Evolutionary conservation across 768 basidiomycete species (phyloP).

Genomic region (Scleroderma bovista): DNA sequence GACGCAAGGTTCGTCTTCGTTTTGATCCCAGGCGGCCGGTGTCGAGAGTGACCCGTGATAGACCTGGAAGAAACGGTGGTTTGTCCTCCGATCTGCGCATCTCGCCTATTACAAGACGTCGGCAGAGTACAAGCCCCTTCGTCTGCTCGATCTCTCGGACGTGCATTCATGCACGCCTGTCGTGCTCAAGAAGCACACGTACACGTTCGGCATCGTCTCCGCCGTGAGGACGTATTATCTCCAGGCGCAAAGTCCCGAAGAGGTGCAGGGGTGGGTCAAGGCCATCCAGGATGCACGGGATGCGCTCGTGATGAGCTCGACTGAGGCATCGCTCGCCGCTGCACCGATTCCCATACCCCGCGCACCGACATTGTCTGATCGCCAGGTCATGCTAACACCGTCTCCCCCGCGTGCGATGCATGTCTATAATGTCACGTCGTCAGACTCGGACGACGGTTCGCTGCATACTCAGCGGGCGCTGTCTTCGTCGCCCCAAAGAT

Average conservation of each 20-base stretch:
- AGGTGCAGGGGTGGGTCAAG: conserved; percentile 77
- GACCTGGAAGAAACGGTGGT: conserved; percentile 99
- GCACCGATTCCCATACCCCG: conserved; percentile 51
- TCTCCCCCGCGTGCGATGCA: conserved; percentile 44
- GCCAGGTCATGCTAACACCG: conserved; percentile 34
- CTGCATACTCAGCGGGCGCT: conserved; percentile 39
- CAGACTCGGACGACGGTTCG: conserved; percentile 72
- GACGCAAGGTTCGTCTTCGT: conserved; percentile 73
- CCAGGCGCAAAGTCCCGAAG: conserved; percentile 66
- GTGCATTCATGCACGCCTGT: conserved; percentile 89
- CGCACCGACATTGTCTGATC: conserved; percentile 24
- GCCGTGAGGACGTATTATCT: conserved; percentile 88
- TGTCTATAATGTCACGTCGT: conserved; percentile 56
- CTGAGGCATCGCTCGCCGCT: conserved; percentile 46
- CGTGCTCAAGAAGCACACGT: conserved; percentile 79
- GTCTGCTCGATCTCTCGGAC: conserved; percentile 79
- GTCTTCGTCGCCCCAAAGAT: conserved; percentile 39
- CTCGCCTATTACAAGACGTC: conserved; percentile 96
- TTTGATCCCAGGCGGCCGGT: not conserved
- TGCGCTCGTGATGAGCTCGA: conserved; percentile 55
- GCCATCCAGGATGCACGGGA: conserved; percentile 76
- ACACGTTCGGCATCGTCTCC: conserved; percentile 90
- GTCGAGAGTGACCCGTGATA: conserved; percentile 25
- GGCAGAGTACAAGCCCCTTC: conserved; percentile 89
- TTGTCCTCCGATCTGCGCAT: conserved; percentile 87